Conservation (phyloP, 75 land plant species). For the Sequoia sempervirens region DNA sequence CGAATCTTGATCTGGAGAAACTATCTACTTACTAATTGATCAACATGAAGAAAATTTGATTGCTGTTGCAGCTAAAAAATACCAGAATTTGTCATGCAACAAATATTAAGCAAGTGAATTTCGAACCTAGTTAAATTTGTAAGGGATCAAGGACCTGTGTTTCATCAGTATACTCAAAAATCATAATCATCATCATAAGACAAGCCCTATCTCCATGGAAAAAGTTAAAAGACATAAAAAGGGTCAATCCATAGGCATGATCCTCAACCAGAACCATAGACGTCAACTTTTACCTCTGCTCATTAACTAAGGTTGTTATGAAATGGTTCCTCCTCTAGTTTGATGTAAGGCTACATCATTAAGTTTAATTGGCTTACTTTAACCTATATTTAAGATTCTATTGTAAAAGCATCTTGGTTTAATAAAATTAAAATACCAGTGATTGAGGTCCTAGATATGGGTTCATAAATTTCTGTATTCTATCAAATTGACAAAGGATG, state of each 20-base stretch:
- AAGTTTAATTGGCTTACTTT: not conserved
- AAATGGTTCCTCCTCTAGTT: not conserved
- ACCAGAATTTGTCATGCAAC: not conserved
- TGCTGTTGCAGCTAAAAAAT: not conserved
- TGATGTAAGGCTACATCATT: not conserved
- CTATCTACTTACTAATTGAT: not conserved
- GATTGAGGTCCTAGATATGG: not conserved
- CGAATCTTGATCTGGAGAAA: not conserved
- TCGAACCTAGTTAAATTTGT: not conserved
- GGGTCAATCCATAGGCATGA: not conserved
- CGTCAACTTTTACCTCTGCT: not conserved
- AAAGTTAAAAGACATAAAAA: not conserved
- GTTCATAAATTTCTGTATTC: not conserved
- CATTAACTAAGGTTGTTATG: not conserved
- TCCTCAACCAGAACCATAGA: not conserved
- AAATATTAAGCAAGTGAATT: not conserved
- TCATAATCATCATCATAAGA: not conserved
- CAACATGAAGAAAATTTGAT: not conserved
- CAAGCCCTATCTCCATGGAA: not conserved
- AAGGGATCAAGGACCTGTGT: not conserved
- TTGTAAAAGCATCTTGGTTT: not conserved
- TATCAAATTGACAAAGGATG: not conserved
- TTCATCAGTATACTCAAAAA: not conserved
- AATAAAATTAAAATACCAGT: not conserved
- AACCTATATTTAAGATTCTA: not conserved